Evolutionary conservation across 192 early-diverging fungal genomes (phyloP).

Genomic region (Coemansia sp.): DNA sequence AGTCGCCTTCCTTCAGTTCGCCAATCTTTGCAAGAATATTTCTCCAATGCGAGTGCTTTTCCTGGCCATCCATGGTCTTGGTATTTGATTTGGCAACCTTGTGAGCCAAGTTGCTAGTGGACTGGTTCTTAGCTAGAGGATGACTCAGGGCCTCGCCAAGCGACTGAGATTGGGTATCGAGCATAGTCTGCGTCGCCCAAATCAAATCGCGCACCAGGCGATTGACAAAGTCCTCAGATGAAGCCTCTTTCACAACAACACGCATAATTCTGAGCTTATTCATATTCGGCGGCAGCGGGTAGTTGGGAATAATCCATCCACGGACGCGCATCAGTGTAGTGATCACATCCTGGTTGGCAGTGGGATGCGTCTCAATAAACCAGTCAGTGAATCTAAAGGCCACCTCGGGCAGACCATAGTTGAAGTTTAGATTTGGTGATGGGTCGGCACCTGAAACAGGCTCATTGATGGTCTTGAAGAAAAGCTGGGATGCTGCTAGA

Average conservation of each 20-base stretch:
- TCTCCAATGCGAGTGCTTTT: conserved; percentile 34
- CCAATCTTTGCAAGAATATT: conserved; percentile 33
- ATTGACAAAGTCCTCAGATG: conserved; percentile 57
- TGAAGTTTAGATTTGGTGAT: conserved; percentile 34
- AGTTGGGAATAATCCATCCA: conserved; percentile 78
- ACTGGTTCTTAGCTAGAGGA: conserved; percentile 26
- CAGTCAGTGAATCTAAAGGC: conserved; percentile 62
- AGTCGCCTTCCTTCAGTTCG: conserved; percentile 14
- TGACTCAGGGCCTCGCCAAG: conserved; percentile 37
- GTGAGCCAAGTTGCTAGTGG: conserved; percentile 32
- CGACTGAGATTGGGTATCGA: conserved; percentile 30
- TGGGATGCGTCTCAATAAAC: conserved; percentile 53
- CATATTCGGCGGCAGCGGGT: conserved; percentile 61
- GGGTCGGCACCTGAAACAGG: conserved; percentile 26
- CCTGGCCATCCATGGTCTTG: conserved; percentile 5
- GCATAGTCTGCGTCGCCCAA: conserved; percentile 55
- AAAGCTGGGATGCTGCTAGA: conserved; percentile 28
- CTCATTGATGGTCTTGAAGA: not conserved
- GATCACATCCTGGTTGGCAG: conserved; percentile 62
- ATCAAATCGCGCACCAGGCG: conserved; percentile 54
- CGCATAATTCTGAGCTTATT: conserved; percentile 59
- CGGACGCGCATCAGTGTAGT: conserved; percentile 60
- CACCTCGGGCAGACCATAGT: conserved; percentile 62
- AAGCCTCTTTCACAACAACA: conserved; percentile 65
- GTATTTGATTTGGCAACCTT: conserved; percentile 19